phyloP scores from a whole-genome alignment of 192 early-diverging fungal species.

The Glomus cerebriforme region DNA sequence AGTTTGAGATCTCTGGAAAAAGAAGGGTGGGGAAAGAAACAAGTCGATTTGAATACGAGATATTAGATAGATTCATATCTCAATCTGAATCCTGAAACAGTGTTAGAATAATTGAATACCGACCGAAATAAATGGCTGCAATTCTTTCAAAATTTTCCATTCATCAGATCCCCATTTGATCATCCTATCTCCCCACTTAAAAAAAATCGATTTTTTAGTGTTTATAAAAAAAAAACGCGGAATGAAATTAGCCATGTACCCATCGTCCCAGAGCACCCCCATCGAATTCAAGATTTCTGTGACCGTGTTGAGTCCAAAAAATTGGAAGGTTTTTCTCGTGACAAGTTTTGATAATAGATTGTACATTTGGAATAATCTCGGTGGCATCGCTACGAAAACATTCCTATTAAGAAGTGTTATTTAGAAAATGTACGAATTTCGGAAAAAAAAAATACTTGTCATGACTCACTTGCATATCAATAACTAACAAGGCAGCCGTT shows the following conservation, averaged over 20 bases:
- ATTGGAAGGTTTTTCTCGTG: not conserved
- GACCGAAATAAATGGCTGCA: not conserved
- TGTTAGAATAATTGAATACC: not conserved
- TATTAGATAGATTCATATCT: no score
- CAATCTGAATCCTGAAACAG: no score
- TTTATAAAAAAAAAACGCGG: not conserved
- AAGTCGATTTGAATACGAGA: not conserved
- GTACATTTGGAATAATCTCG: not conserved
- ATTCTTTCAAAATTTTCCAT: not conserved
- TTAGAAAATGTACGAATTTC: no score
- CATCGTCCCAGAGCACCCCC: not conserved
- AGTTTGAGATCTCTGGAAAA: not conserved
- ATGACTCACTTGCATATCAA: no score
- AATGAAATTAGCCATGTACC: not conserved
- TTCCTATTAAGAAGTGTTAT: not conserved
- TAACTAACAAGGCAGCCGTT: no score
- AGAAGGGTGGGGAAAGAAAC: not conserved
- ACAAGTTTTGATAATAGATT: not conserved
- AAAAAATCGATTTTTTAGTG: not conserved
- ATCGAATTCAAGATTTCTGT: constrained; percentile 3
- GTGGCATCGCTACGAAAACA: not conserved
- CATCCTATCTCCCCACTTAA: not conserved
- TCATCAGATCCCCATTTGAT: constrained; percentile 4
- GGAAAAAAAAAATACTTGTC: no score
- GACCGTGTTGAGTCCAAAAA: constrained; percentile 6